Conservation (phyloP, 2,329 filamentous ascomycete species). For the Emergomyces pasteurianus region DNA sequence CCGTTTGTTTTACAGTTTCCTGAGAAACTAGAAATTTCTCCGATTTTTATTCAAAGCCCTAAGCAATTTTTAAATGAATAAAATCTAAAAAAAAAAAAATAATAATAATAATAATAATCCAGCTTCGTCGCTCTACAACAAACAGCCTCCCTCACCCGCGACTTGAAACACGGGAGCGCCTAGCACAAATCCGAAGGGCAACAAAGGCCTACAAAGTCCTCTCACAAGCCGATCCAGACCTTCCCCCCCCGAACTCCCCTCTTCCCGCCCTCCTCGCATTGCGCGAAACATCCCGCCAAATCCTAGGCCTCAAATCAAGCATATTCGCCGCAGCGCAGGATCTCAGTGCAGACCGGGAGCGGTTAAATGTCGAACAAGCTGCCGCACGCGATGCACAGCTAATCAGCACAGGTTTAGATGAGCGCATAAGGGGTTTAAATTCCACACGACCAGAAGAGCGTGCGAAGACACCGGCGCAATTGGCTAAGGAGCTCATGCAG, state of each 20-base stretch:
- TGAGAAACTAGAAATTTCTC: too few species aligned
- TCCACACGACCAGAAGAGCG: not conserved
- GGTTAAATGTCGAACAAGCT: constrained; percentile 34
- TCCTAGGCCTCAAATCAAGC: constrained; percentile 51
- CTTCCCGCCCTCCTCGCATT: constrained; percentile 61
- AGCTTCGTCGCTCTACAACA: constrained; percentile 8
- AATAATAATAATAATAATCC: too few species aligned
- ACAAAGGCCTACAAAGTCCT: constrained; percentile 55
- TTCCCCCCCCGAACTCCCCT: constrained; percentile 55
- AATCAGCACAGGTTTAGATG: constrained; percentile 38
- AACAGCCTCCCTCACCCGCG: constrained; percentile 17
- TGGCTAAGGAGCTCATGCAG: constrained; percentile 50
- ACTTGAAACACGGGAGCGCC: constrained; percentile 21
- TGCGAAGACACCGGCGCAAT: constrained; percentile 48
- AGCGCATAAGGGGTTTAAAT: constrained; percentile 46
- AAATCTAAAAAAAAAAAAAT: too few species aligned
- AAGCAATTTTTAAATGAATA: too few species aligned
- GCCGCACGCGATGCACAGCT: constrained; percentile 37
- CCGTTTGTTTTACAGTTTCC: not conserved
- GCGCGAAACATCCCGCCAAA: constrained; percentile 52
- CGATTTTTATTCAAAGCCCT: too few species aligned
- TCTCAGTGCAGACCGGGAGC: constrained; percentile 26
- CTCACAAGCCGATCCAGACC: constrained; percentile 46
- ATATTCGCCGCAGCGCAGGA: constrained; percentile 36
- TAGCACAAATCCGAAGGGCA: constrained; percentile 41